Conservation (phyloP, 129 eudicot species). For the Centaurea solstitialis region DNA sequence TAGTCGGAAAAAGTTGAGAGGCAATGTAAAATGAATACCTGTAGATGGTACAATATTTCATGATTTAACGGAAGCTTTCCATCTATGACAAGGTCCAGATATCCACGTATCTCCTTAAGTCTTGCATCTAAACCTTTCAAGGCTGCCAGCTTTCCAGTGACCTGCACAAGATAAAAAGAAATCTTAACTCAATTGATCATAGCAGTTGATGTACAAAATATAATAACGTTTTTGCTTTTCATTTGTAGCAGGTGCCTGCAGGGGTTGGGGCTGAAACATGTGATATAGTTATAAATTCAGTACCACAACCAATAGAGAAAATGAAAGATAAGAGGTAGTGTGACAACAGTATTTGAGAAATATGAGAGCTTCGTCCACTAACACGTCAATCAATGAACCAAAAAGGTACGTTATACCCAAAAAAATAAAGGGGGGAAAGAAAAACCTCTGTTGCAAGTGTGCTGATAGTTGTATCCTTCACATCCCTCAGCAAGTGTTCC, state of each 20-base stretch:
- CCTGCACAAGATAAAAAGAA: constrained; percentile 43
- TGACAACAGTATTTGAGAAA: background rate
- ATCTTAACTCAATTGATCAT: background rate
- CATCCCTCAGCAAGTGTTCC: constrained; percentile 97
- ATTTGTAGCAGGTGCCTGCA: background rate
- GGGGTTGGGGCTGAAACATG: background rate
- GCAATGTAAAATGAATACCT: constrained; percentile 44
- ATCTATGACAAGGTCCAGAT: constrained; percentile 84
- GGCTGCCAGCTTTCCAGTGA: constrained; percentile 94
- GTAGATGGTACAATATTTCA: constrained; percentile 90
- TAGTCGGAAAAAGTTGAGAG: background rate
- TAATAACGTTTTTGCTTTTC: background rate
- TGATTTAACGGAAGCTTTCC: constrained; percentile 91
- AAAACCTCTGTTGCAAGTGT: constrained; percentile 96
- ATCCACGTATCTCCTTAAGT: constrained; percentile 82
- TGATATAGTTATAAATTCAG: background rate
- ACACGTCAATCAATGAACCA: background rate
- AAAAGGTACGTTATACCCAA: background rate
- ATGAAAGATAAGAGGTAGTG: background rate
- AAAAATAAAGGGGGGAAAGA: background rate
- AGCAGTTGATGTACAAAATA: background rate
- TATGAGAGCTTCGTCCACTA: background rate
- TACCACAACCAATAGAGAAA: background rate
- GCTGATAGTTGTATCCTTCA: constrained; percentile 96
- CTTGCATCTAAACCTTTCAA: constrained; percentile 95